Percentiles rank a stretch among this genome's conserved stretches.
Conservation (phyloP, 306 rosid genomes). For the Gynostemma pentaphyllum region DNA sequence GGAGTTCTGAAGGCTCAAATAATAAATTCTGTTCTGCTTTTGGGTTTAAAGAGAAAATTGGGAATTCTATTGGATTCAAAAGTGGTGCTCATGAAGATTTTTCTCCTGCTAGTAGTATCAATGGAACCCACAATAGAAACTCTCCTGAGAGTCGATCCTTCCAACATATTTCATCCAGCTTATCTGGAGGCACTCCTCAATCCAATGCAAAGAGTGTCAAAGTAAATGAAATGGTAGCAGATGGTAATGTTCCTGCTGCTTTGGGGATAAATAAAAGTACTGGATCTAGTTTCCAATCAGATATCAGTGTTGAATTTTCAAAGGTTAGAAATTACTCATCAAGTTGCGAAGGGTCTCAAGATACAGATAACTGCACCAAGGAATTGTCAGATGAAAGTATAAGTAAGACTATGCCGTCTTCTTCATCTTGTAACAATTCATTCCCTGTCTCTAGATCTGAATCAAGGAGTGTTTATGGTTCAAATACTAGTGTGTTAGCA, state of each 20-base stretch:
- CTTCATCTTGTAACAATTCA: conserved; percentile 16
- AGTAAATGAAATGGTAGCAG: conserved; percentile 17
- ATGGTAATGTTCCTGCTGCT: conserved; percentile 22
- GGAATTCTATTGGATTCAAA: conserved; percentile 19
- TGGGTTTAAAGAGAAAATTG: conserved; percentile 42
- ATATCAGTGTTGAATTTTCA: conserved; percentile 15
- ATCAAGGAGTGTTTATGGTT: conserved; percentile 25
- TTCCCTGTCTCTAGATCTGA: conserved; percentile 12
- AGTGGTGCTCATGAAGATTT: conserved; percentile 16
- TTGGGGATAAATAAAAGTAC: conserved; percentile 12
- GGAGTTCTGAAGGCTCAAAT: conserved; percentile 18
- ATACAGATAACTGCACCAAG: conserved; percentile 9
- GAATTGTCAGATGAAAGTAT: conserved; percentile 18
- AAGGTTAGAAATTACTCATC: conserved; percentile 20
- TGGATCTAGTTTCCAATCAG: conserved; percentile 19
- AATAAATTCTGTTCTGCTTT: conserved; percentile 20
- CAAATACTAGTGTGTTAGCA: conserved; percentile 20
- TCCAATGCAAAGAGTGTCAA: conserved; percentile 18
- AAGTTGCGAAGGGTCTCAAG: conserved; percentile 19
- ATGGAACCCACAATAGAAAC: conserved; percentile 16
- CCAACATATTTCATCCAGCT: conserved; percentile 27
- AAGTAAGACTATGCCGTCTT: conserved; percentile 23
- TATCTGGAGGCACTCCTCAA: conserved; percentile 22
- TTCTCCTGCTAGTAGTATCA: conserved; percentile 14
- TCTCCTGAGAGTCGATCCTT: conserved; percentile 30